These are phyloP conservation scores for Xylaria cubensis DNA, from an alignment of 495 filamentous ascomycete species.

Conservation along the genomic window DNA sequence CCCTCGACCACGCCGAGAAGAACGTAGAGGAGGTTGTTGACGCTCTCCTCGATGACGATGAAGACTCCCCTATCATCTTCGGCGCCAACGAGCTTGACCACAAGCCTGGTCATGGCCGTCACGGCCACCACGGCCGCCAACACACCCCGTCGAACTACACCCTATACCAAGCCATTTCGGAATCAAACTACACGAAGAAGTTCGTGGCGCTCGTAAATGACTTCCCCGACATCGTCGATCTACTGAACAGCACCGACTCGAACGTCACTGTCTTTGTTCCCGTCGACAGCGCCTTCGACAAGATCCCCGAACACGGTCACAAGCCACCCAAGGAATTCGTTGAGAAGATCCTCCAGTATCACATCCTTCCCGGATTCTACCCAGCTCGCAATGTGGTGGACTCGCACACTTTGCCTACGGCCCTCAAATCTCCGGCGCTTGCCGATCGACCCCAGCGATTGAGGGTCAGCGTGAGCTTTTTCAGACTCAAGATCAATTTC, in stretches of 20 bases:
- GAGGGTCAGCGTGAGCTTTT: slow-evolving; percentile 61
- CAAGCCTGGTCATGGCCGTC: background rate
- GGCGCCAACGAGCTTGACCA: background rate
- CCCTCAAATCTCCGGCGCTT: slow-evolving; percentile 60
- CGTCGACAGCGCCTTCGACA: slow-evolving; percentile 74
- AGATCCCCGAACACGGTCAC: slow-evolving; percentile 55
- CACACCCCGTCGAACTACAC: slow-evolving; percentile 62
- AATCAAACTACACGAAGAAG: slow-evolving; percentile 75
- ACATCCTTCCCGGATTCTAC: slow-evolving; percentile 69
- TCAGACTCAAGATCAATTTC: slow-evolving; percentile 75
- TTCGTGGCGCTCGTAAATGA: slow-evolving; percentile 75
- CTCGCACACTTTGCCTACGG: slow-evolving; percentile 74
- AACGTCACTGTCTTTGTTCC: slow-evolving; percentile 86
- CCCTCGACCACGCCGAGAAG: slow-evolving; percentile 32
- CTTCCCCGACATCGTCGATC: slow-evolving; percentile 69
- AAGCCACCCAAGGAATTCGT: slow-evolving; percentile 69
- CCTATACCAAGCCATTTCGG: slow-evolving; percentile 76
- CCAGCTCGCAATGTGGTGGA: slow-evolving; percentile 62
- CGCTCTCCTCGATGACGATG: slow-evolving; percentile 31
- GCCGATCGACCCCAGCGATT: slow-evolving; percentile 71
- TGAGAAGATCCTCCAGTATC: slow-evolving; percentile 71
- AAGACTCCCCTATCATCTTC: slow-evolving; percentile 20
- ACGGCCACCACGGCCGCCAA: slow-evolving; percentile 34
- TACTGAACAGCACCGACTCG: slow-evolving; percentile 70
- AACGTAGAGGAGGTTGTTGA: slow-evolving; percentile 20